Evolutionary conservation across 352 stramenopile species (phyloP).

Genomic region (Phytophthora multivora): DNA sequence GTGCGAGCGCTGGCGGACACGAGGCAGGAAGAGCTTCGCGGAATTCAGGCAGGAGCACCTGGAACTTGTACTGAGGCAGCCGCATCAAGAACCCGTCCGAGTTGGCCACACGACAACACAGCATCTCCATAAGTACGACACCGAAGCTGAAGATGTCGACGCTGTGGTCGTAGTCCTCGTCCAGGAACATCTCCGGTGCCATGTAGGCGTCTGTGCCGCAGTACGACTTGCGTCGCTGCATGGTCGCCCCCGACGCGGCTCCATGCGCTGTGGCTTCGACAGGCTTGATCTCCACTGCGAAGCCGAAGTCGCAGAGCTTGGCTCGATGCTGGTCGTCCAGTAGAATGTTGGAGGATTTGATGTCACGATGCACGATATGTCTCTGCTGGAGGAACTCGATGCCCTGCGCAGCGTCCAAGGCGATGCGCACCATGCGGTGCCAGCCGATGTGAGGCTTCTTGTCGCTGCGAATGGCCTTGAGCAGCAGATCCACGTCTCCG

Average conservation of each 20-base stretch:
- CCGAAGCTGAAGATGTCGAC: conserved; percentile 88
- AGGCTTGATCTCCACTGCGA: conserved; percentile 72
- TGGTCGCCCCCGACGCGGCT: conserved; percentile 32
- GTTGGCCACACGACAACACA: conserved; percentile 84
- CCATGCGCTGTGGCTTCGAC: conserved; percentile 30
- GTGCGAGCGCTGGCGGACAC: conserved; percentile 63
- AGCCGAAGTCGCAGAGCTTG: conserved; percentile 89
- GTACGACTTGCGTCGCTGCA: conserved; percentile 79
- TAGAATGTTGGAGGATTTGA: conserved; percentile 91
- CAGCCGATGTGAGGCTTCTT: conserved; percentile 61
- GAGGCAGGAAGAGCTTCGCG: conserved; percentile 58
- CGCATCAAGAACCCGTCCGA: conserved; percentile 81
- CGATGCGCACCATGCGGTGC: conserved; percentile 64
- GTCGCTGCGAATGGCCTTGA: conserved; percentile 59
- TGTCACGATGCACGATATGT: conserved; percentile 83
- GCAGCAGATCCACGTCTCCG: conserved; percentile 72
- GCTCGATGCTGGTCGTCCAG: conserved; percentile 71
- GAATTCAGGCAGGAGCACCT: conserved; percentile 67
- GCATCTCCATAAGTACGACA: conserved; percentile 87
- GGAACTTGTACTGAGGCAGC: conserved; percentile 85
- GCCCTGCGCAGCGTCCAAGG: conserved; percentile 83
- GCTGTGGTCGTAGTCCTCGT: conserved; percentile 86
- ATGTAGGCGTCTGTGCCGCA: conserved; percentile 89
- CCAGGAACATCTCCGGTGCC: conserved; percentile 84
- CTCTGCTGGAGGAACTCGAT: conserved; percentile 96